These are phyloP conservation scores for Castanopsis chinensis DNA, from an alignment of 306 rosid genomes.

Conservation along the genomic window DNA sequence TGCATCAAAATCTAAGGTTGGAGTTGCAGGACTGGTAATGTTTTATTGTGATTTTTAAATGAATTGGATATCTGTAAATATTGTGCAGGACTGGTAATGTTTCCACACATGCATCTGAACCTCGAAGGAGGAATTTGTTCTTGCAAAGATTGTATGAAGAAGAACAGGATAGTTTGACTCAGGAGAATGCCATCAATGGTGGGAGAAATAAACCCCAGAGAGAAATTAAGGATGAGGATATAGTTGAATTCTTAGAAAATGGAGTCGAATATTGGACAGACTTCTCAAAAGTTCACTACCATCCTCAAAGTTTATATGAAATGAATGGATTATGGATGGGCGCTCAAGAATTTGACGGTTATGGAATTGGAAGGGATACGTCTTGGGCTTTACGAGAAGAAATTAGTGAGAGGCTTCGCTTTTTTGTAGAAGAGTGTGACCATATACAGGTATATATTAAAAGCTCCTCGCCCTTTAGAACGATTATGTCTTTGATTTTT, in stretches of 20 bases:
- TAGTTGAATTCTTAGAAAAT: conserved; percentile 62
- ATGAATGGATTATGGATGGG: conserved; percentile 65
- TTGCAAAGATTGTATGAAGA: conserved; percentile 69
- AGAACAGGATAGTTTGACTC: conserved; percentile 39
- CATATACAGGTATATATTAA: conserved; percentile 62
- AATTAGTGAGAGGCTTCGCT: conserved; percentile 75
- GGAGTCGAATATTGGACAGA: conserved; percentile 80
- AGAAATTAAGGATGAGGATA: conserved; percentile 59
- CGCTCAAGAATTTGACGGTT: conserved; percentile 61
- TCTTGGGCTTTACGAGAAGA: conserved; percentile 68
- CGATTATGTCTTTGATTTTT: conserved; percentile 1
- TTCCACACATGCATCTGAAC: conserved; percentile 59
- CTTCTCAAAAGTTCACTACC: conserved; percentile 90
- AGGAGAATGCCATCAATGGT: conserved; percentile 25
- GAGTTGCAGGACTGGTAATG: no score
- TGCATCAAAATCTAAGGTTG: no score
- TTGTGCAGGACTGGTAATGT: conserved; percentile 76
- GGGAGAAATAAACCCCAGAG: conserved; percentile 19
- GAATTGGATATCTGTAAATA: conserved; percentile 23
- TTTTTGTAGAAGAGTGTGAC: conserved; percentile 90
- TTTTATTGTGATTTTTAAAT: conserved; percentile 2
- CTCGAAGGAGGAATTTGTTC: conserved; percentile 60
- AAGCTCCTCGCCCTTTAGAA: conserved; percentile 5
- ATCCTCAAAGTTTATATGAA: conserved; percentile 78
- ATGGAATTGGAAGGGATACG: conserved; percentile 76